These are phyloP conservation scores for Auxenochlorella protothecoides DNA, from an alignment of 139 green algal genomes.

Conservation along the genomic window DNA sequence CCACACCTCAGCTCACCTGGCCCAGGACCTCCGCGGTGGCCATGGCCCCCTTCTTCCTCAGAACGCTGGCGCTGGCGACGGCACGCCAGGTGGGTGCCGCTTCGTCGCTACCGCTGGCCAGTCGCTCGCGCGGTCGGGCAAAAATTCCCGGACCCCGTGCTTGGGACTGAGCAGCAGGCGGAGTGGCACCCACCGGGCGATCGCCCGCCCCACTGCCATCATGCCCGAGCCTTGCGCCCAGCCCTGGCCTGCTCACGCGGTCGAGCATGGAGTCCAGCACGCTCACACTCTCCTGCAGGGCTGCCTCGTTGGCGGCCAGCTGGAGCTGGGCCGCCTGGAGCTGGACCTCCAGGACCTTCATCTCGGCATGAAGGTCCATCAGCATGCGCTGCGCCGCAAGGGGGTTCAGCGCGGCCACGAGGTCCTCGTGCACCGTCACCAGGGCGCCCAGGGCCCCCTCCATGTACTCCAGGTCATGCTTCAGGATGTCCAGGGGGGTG, in stretches of 20 bases:
- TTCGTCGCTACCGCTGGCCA: too few species aligned
- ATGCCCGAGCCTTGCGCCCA: not conserved
- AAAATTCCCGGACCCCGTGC: too few species aligned
- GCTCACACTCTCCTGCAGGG: not conserved
- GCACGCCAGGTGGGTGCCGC: not conserved
- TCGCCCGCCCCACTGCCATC: not conserved
- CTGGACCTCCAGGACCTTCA: slow-evolving; percentile 23
- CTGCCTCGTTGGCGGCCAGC: not conserved
- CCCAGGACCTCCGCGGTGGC: slow-evolving; percentile 83
- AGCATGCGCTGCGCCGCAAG: slow-evolving; percentile 15
- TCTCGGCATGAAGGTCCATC: slow-evolving; percentile 14
- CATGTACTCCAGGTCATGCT: slow-evolving; percentile 2
- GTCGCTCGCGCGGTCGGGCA: too few species aligned
- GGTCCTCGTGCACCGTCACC: slow-evolving; percentile 5
- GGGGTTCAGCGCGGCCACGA: slow-evolving; percentile 36
- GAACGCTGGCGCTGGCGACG: slow-evolving; percentile 6
- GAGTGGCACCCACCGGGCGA: too few species aligned
- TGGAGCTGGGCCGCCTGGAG: slow-evolving; percentile 22
- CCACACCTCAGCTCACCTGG: slow-evolving; percentile 19
- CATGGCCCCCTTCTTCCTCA: slow-evolving; percentile 5
- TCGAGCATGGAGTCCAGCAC: not conserved
- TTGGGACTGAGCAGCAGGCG: too few species aligned
- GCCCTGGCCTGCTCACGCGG: not conserved
- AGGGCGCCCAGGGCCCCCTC: not conserved
- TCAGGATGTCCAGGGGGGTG: slow-evolving; percentile 3